Evolutionary conservation across 176 grass and related monocot species (phyloP), one percentile per base, ranked within the genome.

Genomic region (Calamus simplicifolius): DNA sequence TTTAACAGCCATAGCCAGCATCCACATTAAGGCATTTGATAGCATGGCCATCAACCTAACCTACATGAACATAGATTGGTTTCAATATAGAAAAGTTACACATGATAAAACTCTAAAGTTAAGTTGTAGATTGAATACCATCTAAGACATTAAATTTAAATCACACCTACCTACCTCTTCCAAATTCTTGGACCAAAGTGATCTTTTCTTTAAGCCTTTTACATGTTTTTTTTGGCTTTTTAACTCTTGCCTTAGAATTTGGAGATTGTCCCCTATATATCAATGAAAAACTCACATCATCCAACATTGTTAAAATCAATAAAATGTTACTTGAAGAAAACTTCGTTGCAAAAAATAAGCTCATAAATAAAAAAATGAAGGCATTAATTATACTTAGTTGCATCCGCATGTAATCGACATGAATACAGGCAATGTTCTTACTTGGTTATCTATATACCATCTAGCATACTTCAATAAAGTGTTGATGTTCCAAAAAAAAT

Each of bases 181-280:
- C 72, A 97, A 80, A 80, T 82, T 88, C 75, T 80, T 97, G 27
- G 81, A 87, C 93, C 93, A 97, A 6, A 98, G 76, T 69, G 93
- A 92, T 57, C 77, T 98, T 70, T 92, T 98, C 67, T 80, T 69
- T 62, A 98, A 78, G 59, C 66, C 79, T 75, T 88, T 91, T 56
- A 98, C 87, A 76, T 91, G 88, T 79, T 93, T 89, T 51, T 25
- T 88, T 85, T 93, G 94, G 52, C 64, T 80, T 63, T 92, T 98
- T 62, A 91, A 56, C 69, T 98, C 93, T 83, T 98, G 93, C 73
- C 76, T 88, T 79, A 98, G 66, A 57, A 88, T 78, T 68, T 85
- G 84, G 56, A 98, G 72, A 64, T 77, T 84, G 27, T 98, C 87
- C 48, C 87, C 93, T 98, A 76, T 19, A 64, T 79, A 66, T 48